phyloP scores from a whole-genome alignment of 1,284 basidiomycete genomes.

The Golubevia sp. region DNA sequence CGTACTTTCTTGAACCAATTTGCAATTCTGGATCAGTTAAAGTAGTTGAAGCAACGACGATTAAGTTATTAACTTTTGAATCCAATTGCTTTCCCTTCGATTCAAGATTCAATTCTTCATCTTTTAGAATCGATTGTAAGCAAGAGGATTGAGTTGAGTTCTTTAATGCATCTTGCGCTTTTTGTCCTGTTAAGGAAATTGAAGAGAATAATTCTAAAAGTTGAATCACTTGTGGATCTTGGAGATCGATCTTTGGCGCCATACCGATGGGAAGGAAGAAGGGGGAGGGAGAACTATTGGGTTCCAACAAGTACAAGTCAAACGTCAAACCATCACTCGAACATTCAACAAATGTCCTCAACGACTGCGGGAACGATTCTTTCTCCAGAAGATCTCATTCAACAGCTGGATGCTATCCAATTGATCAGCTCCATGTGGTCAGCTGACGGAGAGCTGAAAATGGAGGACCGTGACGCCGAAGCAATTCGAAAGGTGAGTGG shows the following conservation, averaged over 20 bases:
- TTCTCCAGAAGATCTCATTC: conserved; percentile 19
- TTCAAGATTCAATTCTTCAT: too few species aligned
- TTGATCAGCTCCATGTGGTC: conserved; percentile 37
- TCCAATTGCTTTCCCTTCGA: conserved; percentile 22
- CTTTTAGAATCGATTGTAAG: conserved; percentile 34
- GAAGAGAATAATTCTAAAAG: conserved; percentile 50
- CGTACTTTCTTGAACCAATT: conserved; percentile 30
- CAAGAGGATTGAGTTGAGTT: conserved; percentile 41
- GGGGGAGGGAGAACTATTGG: neutral
- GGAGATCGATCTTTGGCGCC: conserved; percentile 56
- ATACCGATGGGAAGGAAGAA: conserved; percentile 12
- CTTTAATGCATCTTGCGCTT: conserved; percentile 48
- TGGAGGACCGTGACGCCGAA: conserved; percentile 11
- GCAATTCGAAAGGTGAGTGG: conserved; percentile 1
- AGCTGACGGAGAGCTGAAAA: conserved; percentile 16
- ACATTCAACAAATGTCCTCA: too few species aligned
- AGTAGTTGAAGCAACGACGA: conserved; percentile 37
- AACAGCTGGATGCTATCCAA: conserved; percentile 18
- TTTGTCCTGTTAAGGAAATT: conserved; percentile 49
- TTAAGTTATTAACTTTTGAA: conserved; percentile 40
- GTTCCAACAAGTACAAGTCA: neutral
- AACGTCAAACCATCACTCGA: too few species aligned
- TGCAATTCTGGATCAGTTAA: conserved; percentile 23
- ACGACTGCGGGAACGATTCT: too few species aligned
- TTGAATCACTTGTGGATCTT: conserved; percentile 42